These are phyloP conservation scores for Coemansia furcata DNA, from an alignment of 192 early-diverging fungal genomes.

Conservation along the genomic window DNA sequence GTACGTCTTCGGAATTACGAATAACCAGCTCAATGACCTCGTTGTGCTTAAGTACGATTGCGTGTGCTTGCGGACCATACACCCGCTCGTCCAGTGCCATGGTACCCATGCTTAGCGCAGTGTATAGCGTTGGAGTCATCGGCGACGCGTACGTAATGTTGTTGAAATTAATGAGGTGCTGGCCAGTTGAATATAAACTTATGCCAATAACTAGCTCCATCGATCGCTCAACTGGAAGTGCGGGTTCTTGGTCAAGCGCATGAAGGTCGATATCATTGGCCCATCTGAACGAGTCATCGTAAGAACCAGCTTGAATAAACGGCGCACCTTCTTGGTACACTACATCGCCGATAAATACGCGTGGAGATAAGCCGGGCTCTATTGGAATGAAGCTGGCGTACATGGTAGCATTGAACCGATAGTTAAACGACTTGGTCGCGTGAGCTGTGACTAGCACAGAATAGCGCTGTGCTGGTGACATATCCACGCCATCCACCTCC, in stretches of 20 bases:
- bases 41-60: constrained; percentile 59
- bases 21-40: constrained; percentile 66
- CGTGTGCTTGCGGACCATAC: constrained; percentile 63
- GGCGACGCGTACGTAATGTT: constrained; percentile 62
- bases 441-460: constrained; percentile 75
- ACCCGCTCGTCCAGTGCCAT: constrained; percentile 51
- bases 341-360: constrained; percentile 57
- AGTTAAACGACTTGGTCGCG: constrained; percentile 58
- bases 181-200: constrained; percentile 58
- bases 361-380: constrained; percentile 16
- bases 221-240: constrained; percentile 46
- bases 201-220: constrained; percentile 54
- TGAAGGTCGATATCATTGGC: constrained; percentile 48
- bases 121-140: constrained; percentile 62
- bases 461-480: constrained; percentile 72
- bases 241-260: constrained; percentile 52
- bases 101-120: constrained; percentile 60
- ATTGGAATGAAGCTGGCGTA: constrained; percentile 56
- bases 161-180: constrained; percentile 73
- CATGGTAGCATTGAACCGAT: constrained; percentile 58
- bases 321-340: constrained; percentile 58
- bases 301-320: constrained; percentile 17
- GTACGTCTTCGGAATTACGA: constrained; percentile 63
- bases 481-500: constrained; percentile 52
- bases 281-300: not conserved